Evolutionary conservation across 768 basidiomycete species (phyloP), one percentile per base, ranked within the genome.

Genomic region (Panaeolus papilionaceus): DNA sequence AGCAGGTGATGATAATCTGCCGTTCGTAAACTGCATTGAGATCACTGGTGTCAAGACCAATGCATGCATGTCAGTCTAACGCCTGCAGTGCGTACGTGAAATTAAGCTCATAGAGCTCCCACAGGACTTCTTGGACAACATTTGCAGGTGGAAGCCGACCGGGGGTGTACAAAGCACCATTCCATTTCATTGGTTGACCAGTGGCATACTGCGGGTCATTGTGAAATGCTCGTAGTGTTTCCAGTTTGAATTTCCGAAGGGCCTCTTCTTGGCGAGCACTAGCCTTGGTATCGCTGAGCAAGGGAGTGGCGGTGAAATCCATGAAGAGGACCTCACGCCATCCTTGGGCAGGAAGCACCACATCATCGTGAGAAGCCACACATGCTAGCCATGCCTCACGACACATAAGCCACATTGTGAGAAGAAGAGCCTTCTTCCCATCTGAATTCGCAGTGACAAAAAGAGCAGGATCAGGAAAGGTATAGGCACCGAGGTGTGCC

Each of bases 321-420:
- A 33, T 40, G 9, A 44, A 38, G 9, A 66, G 61, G 47, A 66
- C 16, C 28, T 62, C 61, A 37, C 61, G 61, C 66, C 66, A 66
- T 23, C 10, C 38, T 42, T 66, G 66, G 37, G 20, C 26, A 20
- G 61, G 42, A 38, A 66, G 28, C 5, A 61, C 42, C 38, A 62
- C 61, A 6, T 23, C 28, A 47, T 38, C 58, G 11, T 33, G n/a
- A 10, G 54, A 61, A 44, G 65, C 20, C 16, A 66, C 40, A 26
- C 39, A 11, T n/a, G 47, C 23, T 23, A 63, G 44, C 61, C 58
- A 66, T n/a, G 66, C 44, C 26, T 62, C 62, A 10, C 66, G 28
- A 40, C 26, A 37, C 28, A 54, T 18, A 9, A 66, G n/a, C 66
- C 66, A 66, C 39, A 39, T 37, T 39, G 58, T 44, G 37, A 66